These are phyloP conservation scores for Xylariaceae sp. DNA, from an alignment of 2,329 filamentous ascomycete species.

Conservation along the genomic window DNA sequence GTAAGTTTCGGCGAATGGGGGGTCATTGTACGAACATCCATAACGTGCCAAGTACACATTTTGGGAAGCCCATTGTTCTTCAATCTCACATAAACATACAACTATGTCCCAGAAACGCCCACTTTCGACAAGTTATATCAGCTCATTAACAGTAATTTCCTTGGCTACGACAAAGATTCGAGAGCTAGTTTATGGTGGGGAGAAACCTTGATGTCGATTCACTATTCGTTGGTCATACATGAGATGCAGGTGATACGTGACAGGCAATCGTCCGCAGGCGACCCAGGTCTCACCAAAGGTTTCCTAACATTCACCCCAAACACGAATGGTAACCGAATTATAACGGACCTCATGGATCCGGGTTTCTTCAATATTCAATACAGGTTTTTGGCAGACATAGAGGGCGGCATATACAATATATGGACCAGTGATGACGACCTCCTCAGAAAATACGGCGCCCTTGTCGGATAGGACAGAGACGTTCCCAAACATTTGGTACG, in stretches of 20 bases:
- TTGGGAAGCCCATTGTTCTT: background rate
- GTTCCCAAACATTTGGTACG: background rate
- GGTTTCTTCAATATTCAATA: background rate
- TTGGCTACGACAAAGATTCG: background rate
- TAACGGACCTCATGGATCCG: background rate
- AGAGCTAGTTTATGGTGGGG: background rate
- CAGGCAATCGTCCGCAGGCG: background rate
- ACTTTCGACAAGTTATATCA: background rate
- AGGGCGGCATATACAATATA: background rate
- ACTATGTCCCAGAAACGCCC: background rate
- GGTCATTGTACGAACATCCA: background rate
- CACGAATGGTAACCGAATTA: background rate
- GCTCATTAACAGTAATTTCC: background rate
- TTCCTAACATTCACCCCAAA: background rate
- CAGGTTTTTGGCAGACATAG: background rate
- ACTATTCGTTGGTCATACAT: background rate
- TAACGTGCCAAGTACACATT: background rate
- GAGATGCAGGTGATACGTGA: background rate
- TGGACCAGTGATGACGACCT: background rate
- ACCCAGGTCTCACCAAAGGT: background rate
- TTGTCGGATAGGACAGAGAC: background rate
- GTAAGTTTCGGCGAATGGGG: background rate
- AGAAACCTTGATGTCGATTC: background rate
- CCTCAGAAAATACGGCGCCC: background rate
- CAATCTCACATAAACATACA: background rate